Evolutionary conservation across 106 monocot genomes (phyloP), one percentile per base, ranked within the genome.

Genomic region (Posidonia australis): DNA sequence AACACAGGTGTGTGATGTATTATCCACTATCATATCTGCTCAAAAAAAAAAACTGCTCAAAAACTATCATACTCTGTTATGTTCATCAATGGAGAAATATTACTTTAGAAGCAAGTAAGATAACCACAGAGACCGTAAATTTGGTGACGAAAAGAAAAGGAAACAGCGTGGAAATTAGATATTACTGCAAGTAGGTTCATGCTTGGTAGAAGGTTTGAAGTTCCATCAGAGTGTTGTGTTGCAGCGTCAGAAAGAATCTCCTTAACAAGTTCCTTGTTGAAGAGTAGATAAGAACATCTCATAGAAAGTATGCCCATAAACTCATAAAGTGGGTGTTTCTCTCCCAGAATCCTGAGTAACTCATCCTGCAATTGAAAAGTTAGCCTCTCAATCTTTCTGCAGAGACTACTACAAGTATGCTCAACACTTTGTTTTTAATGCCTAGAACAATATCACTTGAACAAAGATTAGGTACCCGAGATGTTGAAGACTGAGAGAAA

Each of bases 151-250:
- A n/a, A n/a, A 10, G 13, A 67, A 52, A 41, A 57, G 18, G 16
- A 31, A 25, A 52, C 10, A 31, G 27, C 32, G 11, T 36, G 21
- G 31, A 27, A 72, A 47, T 20, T 1, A 58, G 22, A 79, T 46
- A 21, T 72, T 88, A 98, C 98, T 73, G 83, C 74, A 58, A 98
- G 82, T 30, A 98, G 66, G 68, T 84, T 78, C 87, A 91, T 98
- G 87, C 84, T 85, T 17, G 98, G 76, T 25, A 58, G 64, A 24
- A 79, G 70, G 61, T 81, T 77, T 18, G 46, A 45, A 75, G 85
- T 69, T 63, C 80, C 83, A 41, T 20, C 57, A 71, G 74, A 74
- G 46, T 72, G 66, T 80, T 81, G 72, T 44, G 70, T 59, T 57
- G 72, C 64, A 71, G 80, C 79, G 60, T 77, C 72, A 3, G 76